Conservation (phyloP, 257 asterid species). For the Leonotis leonurus region DNA sequence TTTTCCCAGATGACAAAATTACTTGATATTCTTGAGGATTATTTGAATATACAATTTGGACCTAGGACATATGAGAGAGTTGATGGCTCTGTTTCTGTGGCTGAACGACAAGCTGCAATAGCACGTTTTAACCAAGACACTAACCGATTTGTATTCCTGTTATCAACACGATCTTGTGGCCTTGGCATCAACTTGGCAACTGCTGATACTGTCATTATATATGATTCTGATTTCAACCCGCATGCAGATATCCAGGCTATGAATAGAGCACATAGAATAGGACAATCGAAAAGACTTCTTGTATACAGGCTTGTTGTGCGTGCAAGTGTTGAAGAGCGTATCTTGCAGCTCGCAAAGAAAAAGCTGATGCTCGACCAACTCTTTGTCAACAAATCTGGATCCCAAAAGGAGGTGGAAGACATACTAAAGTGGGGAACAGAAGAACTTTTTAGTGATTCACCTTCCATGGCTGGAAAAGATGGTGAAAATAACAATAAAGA, state of each 20-base stretch:
- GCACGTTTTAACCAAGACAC: slow-evolving; percentile 92
- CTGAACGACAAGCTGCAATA: slow-evolving; percentile 87
- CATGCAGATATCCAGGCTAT: slow-evolving; percentile 99
- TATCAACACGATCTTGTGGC: slow-evolving; percentile 97
- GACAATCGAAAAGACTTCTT: slow-evolving; percentile 88
- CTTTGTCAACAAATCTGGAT: slow-evolving; percentile 88
- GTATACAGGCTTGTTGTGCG: slow-evolving; percentile 97
- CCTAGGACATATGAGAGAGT: slow-evolving; percentile 91
- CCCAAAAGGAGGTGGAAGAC: slow-evolving; percentile 93
- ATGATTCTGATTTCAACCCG: slow-evolving; percentile 97
- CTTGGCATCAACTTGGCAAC: slow-evolving; percentile 99
- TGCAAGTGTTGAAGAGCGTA: slow-evolving; percentile 99
- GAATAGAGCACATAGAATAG: slow-evolving; percentile 97
- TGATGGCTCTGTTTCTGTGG: slow-evolving; percentile 92
- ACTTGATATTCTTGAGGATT: slow-evolving; percentile 95
- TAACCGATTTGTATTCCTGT: slow-evolving; percentile 84
- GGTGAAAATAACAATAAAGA: slow-evolving; percentile 50
- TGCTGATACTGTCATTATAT: slow-evolving; percentile 93
- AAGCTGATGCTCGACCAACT: slow-evolving; percentile 98
- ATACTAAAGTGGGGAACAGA: slow-evolving; percentile 97
- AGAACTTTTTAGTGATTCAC: slow-evolving; percentile 80
- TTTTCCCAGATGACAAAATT: slow-evolving; percentile 98
- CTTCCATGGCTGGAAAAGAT: slow-evolving; percentile 41
- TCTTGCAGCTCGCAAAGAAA: slow-evolving; percentile 95
- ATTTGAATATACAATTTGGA: slow-evolving; percentile 81